Evolutionary conservation across 805 yeast species (phyloP), one percentile per base, ranked within the genome.

Genomic region (Kregervanrija delftensis): DNA sequence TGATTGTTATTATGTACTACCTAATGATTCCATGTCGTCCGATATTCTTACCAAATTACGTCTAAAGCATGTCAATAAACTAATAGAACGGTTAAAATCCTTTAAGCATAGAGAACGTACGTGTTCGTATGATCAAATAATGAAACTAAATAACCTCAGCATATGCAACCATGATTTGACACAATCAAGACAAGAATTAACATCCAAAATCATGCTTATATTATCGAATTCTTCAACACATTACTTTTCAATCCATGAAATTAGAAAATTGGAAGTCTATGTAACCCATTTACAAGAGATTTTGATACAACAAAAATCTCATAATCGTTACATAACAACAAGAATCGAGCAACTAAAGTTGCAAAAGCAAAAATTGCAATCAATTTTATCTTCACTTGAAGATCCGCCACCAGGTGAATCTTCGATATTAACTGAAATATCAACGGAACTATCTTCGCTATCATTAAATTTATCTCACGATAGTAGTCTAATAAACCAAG

Each of bases 71-170:
- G 16, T 28, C 9, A 36, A 31, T 22, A 50, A 42, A 32, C 22
- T 38, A 1, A 17, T 14, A 8, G 42, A 35, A 11, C 45, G 40
- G 13, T 10, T 45, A 36, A 22, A 30, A 8, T 35, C 22, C 13
- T 37, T 35, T 22, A 47, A 35, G 13, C 37, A 42, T 33, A 48
- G 53, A 10, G 58, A 56, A 40, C 39, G 9, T 2, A 58, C 69
- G 1, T 59, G 71, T 43, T 55, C 67, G 0, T 71, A 63, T 49
- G 74, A 69, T 44, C 67, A 65, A 28, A 59, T 68, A 11, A 67
- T 71, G 73, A 69, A 68, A 42, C 43, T 71, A 46, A 67, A 67
- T 41, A 68, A 68, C 30, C 50, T 66, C 11, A 65, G 66, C 12
- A 47, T 58, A 13, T 66, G 70, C 41, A 59, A 68, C 10, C 56